phyloP scores from a whole-genome alignment of 805 yeast genomes.

The Debaryomyces tyrocola region DNA sequence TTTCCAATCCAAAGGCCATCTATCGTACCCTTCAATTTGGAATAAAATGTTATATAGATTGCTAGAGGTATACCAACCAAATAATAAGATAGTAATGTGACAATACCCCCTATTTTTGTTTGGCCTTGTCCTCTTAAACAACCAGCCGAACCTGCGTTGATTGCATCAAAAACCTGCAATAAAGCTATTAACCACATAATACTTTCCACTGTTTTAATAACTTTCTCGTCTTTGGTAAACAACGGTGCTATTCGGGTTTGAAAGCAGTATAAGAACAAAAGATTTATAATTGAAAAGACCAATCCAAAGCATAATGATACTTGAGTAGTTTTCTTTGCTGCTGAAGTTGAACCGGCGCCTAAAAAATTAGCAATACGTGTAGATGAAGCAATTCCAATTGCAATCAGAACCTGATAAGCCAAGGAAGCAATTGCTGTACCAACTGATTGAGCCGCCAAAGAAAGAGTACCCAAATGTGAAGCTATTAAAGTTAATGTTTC shows the following conservation, averaged over 20 bases:
- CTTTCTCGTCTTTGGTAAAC: conserved; percentile 62
- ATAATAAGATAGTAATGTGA: conserved; percentile 58
- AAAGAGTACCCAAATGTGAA: conserved; percentile 52
- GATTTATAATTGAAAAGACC: conserved; percentile 31
- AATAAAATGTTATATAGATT: conserved; percentile 51
- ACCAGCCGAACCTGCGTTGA: conserved; percentile 75
- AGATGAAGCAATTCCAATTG: conserved; percentile 56
- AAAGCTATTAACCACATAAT: conserved; percentile 64
- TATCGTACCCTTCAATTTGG: conserved; percentile 45
- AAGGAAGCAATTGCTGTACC: conserved; percentile 51
- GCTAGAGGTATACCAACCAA: conserved; percentile 64
- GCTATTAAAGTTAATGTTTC: conserved; percentile 56
- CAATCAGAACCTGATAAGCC: conserved; percentile 58
- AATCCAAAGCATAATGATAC: conserved; percentile 40
- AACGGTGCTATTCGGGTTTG: conserved; percentile 35
- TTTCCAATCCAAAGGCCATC: conserved; percentile 68
- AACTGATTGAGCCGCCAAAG: conserved; percentile 51
- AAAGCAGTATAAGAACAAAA: conserved; percentile 28
- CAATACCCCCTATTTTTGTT: conserved; percentile 61
- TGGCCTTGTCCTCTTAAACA: conserved; percentile 80
- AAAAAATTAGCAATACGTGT: conserved; percentile 58
- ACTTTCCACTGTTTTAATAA: conserved; percentile 47
- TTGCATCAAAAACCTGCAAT: conserved; percentile 69
- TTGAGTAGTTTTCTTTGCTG: conserved; percentile 36
- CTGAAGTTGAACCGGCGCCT: conserved; percentile 43